These are phyloP conservation scores for Blepharisma undulans DNA, from an alignment of 169 alveolate genomes.

Conservation along the genomic window DNA sequence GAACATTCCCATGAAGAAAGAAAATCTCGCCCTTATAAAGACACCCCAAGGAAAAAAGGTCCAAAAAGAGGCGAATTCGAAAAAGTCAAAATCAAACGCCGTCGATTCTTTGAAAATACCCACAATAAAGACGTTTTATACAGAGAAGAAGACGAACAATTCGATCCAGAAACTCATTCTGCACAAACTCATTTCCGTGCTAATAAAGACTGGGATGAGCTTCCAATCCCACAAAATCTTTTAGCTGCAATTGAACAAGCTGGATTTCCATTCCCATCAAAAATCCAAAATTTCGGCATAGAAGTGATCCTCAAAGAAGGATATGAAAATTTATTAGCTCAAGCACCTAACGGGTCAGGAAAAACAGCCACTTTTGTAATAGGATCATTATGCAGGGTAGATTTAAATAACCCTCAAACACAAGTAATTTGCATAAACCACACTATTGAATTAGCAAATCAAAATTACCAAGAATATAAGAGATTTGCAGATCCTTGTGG, in stretches of 20 bases:
- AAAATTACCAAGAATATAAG: conserved; percentile 47
- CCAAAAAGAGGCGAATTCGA: not conserved
- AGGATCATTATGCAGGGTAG: conserved; percentile 73
- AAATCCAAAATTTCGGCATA: conserved; percentile 66
- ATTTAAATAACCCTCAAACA: conserved; percentile 42
- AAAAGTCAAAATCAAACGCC: not conserved
- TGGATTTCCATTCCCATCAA: conserved; percentile 59
- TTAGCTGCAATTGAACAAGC: conserved; percentile 48
- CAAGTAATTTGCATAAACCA: conserved; percentile 69
- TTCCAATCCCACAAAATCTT: conserved; percentile 46
- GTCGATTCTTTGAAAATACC: not conserved
- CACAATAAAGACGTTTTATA: not conserved
- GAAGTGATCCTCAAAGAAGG: conserved; percentile 53
- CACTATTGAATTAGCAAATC: conserved; percentile 78
- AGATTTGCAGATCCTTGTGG: conserved; percentile 47
- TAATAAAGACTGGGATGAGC: conserved; percentile 60
- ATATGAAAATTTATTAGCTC: conserved; percentile 87
- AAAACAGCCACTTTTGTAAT: conserved; percentile 97
- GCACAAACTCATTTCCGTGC: conserved; percentile 27
- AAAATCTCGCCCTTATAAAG: too few relatives aligned
- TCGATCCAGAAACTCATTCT: conserved; percentile 17
- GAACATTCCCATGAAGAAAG: not conserved
- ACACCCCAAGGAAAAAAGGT: conserved; percentile 49
- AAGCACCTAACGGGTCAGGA: conserved; percentile 98
- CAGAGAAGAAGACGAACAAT: conserved; percentile 24